Evolutionary conservation across 2,329 filamentous ascomycete genomes (phyloP).

Genomic region (Didymella arachidicola): DNA sequence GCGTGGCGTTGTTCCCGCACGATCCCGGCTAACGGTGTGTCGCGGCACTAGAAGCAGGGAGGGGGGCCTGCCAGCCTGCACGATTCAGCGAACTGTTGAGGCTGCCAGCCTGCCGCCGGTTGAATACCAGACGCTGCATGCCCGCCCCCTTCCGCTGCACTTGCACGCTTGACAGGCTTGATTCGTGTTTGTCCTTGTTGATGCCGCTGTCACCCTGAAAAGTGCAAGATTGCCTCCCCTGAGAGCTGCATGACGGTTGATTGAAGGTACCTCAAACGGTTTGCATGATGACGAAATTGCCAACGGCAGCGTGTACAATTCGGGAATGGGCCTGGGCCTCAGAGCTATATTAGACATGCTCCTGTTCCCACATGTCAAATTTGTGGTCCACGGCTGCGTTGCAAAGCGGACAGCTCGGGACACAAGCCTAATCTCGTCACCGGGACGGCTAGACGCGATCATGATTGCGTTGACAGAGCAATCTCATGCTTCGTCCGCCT

Average conservation of each 20-base stretch:
- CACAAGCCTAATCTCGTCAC: conserved; percentile 14
- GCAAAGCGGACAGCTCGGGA: conserved; percentile 22
- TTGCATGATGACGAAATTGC: conserved; percentile 31
- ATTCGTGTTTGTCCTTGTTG: conserved; percentile 1
- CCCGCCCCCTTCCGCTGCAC: conserved; percentile 20
- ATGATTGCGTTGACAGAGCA: conserved; percentile 13
- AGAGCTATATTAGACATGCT: conserved; percentile 34
- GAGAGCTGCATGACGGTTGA: conserved; percentile 31
- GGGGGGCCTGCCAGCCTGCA: conserved; percentile 32
- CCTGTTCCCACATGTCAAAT: conserved; percentile 33
- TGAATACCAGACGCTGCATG: conserved; percentile 25
- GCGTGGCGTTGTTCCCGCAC: conserved; percentile 34
- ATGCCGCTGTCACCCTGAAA: conserved; percentile 20
- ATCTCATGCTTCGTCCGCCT: conserved; percentile 17
- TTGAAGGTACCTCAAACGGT: conserved; percentile 4
- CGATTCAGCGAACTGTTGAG: conserved; percentile 35
- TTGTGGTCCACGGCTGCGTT: conserved; percentile 23
- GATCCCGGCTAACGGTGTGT: conserved; percentile 39
- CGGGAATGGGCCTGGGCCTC: conserved; percentile 22
- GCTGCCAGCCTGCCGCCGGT: conserved; percentile 24
- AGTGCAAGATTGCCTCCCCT: conserved; percentile 22
- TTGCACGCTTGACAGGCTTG: conserved; percentile 20
- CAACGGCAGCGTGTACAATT: conserved; percentile 15
- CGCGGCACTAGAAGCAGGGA: conserved; percentile 29
- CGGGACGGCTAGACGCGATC: conserved; percentile 2